Conservation (phyloP, 2,329 filamentous ascomycete genomes). For the Coleophoma crateriformis region DNA sequence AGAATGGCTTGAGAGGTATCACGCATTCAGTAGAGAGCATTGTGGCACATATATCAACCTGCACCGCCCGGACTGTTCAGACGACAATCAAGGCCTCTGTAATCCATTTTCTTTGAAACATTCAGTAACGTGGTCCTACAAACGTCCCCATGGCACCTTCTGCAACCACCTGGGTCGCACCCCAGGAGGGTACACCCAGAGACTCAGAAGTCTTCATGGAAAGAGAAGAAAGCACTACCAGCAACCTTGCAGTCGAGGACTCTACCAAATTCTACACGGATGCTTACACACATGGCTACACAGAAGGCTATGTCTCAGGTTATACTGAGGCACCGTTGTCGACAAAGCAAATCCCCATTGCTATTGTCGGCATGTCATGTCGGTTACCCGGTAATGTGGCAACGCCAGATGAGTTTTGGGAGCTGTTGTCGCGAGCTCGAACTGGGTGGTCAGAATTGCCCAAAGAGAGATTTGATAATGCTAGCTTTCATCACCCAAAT, state of each 20-base stretch:
- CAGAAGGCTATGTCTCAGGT: conserved; percentile 15
- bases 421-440: conserved; percentile 26
- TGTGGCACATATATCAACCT: no score
- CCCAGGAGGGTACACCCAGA: conserved; percentile 9
- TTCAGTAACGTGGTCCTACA: no score
- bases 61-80: neutral
- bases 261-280: conserved; percentile 8
- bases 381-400: conserved; percentile 29
- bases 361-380: conserved; percentile 32
- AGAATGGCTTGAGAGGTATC: no score
- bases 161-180: conserved; percentile 19
- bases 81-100: no score
- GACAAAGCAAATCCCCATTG: conserved; percentile 25
- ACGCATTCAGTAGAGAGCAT: no score
- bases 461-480: conserved; percentile 37
- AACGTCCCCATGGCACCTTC: conserved; percentile 19
- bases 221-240: conserved; percentile 17
- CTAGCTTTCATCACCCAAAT: conserved; percentile 47
- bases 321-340: conserved; percentile 4
- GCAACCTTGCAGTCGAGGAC: conserved; percentile 1
- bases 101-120: conserved; percentile 2
- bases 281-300: conserved; percentile 19
- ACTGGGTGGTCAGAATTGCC: conserved; percentile 25
- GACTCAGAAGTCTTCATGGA: conserved; percentile 2
- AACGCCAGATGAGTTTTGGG: conserved; percentile 30